Base-by-base conservation (phyloP, 169 alveolate species). In the Toxoplasma gondii region DNA sequence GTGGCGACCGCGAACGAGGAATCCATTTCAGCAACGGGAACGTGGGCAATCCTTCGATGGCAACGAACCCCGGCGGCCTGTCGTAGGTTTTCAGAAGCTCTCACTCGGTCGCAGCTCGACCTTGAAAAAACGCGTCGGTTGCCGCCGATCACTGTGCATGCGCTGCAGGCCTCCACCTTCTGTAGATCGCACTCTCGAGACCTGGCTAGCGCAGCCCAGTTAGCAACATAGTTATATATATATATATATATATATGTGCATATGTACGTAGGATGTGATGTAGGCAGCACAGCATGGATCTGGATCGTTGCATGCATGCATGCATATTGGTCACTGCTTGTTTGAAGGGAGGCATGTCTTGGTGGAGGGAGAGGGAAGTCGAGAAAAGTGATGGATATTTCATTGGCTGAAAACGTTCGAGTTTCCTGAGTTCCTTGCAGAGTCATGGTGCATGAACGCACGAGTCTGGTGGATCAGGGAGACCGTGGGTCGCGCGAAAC, bases 31-130 rank as follows among this genome's bases (percentile, higher is more conserved):
- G 93, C 80, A 93, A 88, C 54, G 95, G 95, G 58, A 93, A 93
- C 74, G 36, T 93, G 81, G 93, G 67, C 39, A 93, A 93, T 88
- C 95, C 93, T 22, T 93, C 95, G 81, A 93, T 93, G 95, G 95
- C 95, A 36, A 93, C 95, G 80, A 93, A 93, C 86, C 95, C 95
- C 4, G 95, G 95, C 36, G 95, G 95, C 36, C 93, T 41, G 90
- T 93, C 95, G 95, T 93, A 87, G 34, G 95, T 74, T 38, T 16
- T 78, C 19, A 22, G 19, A 31, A 29, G 34, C 7, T 17, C 19
- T 69, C 17, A 9, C 17, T 17, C 34, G 2, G 19, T 7, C 5
- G 39, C 5, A 69, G 82, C n/a, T 22, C n/a, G n/a, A 64, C 27
- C 78, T 22, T 22, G 27, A 64, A 64, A 27, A 64, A 27, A 64